Evolutionary conservation across 306 rosid species (phyloP).

Genomic region (Vicia villosa): DNA sequence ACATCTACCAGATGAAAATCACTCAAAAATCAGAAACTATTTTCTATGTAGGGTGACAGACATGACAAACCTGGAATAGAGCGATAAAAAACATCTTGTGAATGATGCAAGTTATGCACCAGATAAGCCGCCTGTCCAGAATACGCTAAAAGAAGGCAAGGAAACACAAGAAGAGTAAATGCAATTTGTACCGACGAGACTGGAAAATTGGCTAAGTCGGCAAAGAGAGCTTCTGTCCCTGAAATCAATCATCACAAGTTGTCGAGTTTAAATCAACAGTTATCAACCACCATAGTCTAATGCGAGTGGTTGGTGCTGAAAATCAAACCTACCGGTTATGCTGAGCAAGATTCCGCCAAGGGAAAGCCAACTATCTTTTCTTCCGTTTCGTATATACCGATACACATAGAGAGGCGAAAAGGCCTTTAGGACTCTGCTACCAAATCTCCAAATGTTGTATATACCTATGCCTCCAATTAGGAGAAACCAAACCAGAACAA

Average conservation of each 20-base stretch:
- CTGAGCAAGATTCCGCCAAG: slow-evolving; percentile 98
- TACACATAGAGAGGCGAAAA: slow-evolving; percentile 77
- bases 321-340: slow-evolving; percentile 72
- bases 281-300: no score
- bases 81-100: slow-evolving; percentile 60
- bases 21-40: background rate
- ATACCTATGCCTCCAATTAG: slow-evolving; percentile 90
- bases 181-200: slow-evolving; percentile 96
- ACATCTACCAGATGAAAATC: slow-evolving; percentile 23
- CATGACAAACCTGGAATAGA: slow-evolving; percentile 89
- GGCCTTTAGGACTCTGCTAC: slow-evolving; percentile 66
- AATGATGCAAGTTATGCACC: slow-evolving; percentile 52
- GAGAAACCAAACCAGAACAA: slow-evolving; percentile 93
- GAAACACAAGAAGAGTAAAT: slow-evolving; percentile 85
- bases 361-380: slow-evolving; percentile 77
- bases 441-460: slow-evolving; percentile 76
- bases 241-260: slow-evolving; percentile 46
- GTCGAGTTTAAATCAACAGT: slow-evolving; percentile 22
- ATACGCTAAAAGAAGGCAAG: slow-evolving; percentile 94
- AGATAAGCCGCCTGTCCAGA: slow-evolving; percentile 97
- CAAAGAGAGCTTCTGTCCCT: slow-evolving; percentile 99
- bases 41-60: slow-evolving; percentile 1
- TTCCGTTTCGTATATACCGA: slow-evolving; percentile 69
- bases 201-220: slow-evolving; percentile 89
- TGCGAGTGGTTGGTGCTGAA: no score